These are phyloP conservation scores for Cladosporium halotolerans DNA, from an alignment of 2,329 filamentous ascomycete genomes.

Conservation along the genomic window DNA sequence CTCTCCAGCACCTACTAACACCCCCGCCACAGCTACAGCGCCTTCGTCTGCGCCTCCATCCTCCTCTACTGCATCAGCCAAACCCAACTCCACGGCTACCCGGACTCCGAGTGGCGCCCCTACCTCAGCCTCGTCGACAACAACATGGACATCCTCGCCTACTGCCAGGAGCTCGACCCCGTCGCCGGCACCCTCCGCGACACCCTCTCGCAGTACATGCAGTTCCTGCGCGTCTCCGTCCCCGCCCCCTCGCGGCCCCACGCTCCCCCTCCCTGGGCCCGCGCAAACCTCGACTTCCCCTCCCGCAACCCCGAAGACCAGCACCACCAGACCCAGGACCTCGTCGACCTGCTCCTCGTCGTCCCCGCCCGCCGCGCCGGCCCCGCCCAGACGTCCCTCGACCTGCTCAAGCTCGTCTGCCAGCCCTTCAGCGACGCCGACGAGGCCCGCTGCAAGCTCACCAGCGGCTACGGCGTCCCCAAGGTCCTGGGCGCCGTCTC, in stretches of 20 bases:
- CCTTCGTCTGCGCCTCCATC: constrained; percentile 6
- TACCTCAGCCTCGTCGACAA: not conserved
- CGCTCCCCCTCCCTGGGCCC: not conserved
- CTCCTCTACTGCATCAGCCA: constrained; percentile 6
- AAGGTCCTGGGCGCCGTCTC: not conserved
- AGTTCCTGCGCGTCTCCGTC: constrained; percentile 4
- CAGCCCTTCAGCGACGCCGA: constrained; percentile 7
- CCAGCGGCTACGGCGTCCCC: not conserved
- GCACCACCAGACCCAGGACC: not conserved
- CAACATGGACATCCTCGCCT: constrained; percentile 5
- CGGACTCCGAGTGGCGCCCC: constrained; percentile 1
- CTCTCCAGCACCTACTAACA: not conserved
- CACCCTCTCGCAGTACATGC: constrained; percentile 9
- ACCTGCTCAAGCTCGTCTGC: constrained; percentile 6
- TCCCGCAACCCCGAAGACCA: not conserved
- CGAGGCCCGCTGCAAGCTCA: not conserved
- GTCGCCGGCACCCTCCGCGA: constrained; percentile 4
- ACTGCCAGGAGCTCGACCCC: constrained; percentile 6
- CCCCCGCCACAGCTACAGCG: not conserved
- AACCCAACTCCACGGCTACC: constrained; percentile 6
- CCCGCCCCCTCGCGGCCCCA: not conserved
- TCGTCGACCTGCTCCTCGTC: constrained; percentile 1
- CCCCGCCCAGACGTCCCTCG: constrained; percentile 1
- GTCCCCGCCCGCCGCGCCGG: constrained; percentile 2
- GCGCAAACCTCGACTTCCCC: not conserved